A percentile compares a stretch with the other conserved stretches of the same genome.
These are phyloP conservation scores for Nevesoporus exiguus DNA, from an alignment of 768 basidiomycete genomes.

Conservation along the genomic window DNA sequence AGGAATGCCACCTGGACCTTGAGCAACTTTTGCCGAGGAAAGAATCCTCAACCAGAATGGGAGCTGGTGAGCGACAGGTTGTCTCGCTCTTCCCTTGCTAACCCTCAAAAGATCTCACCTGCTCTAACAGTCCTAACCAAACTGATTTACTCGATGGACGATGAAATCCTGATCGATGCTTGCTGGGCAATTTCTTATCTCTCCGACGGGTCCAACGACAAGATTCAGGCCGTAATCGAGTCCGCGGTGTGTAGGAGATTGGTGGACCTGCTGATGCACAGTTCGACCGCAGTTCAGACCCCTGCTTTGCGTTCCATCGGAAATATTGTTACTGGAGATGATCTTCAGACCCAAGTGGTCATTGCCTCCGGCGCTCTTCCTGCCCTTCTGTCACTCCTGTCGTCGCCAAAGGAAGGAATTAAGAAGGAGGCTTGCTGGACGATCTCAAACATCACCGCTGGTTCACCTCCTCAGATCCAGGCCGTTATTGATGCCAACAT, in stretches of 20 bases:
- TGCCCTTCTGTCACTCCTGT: conserved; percentile 87
- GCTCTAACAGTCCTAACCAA: conserved; percentile 96
- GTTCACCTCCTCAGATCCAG: conserved; percentile 95
- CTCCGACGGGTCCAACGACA: conserved; percentile 98
- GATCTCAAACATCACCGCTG: conserved; percentile 97
- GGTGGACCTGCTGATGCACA: conserved; percentile 95
- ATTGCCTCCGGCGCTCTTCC: conserved; percentile 97
- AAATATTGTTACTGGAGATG: conserved; percentile 99
- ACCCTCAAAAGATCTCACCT: conserved; percentile 79
- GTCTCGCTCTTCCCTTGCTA: conserved; percentile 11
- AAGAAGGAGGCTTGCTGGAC: conserved; percentile 99
- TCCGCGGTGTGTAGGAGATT: conserved; percentile 96
- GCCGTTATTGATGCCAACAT: conserved; percentile 97
- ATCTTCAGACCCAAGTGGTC: conserved; percentile 98
- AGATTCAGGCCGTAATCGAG: conserved; percentile 99
- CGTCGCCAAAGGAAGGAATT: conserved; percentile 97
- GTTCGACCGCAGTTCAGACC: conserved; percentile 93
- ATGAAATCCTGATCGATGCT: conserved; percentile 98
- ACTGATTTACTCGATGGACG: conserved; percentile 97
- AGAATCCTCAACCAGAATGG: conserved; percentile 98
- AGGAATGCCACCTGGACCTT: conserved; percentile 98
- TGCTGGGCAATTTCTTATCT: conserved; percentile 99
- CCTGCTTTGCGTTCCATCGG: conserved; percentile 98
- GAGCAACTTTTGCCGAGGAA: conserved; percentile 98
- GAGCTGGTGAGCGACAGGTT: conserved; percentile 63